Base-by-base conservation (phyloP, 176 grass and related monocot genomes). In the Alloteropsis semialata region DNA sequence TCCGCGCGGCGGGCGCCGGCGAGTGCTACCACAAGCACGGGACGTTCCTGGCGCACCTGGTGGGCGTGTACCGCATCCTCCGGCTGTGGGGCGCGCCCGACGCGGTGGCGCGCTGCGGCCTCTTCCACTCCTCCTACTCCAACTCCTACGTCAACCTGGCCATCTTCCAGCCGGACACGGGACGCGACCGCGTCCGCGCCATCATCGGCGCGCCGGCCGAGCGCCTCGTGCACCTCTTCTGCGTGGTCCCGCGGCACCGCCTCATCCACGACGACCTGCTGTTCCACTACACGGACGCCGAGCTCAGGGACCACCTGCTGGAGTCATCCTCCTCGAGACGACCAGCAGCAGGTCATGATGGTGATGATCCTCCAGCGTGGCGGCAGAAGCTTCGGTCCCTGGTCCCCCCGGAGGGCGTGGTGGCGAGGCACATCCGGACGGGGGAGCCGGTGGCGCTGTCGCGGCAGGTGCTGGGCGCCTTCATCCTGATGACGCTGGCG, bases 11-110 rank as follows among this genome's bases (percentile, higher is more conserved):
- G 0, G 92, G 95, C 46, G 92, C 90, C 56, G 90, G 84, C 55
- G 90, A 97, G 92, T 97, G 95, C 90, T 97, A 79, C 81, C 95
- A 97, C 95, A 97, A 97, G 90, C 92, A 97, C 86, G 87, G 88
- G 81, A 94, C 95, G 16, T 97, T 97, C 88, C 88, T 97, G 63
- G 78, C 81, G 18, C 95, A 97, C 74, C 95, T 94, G 36, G 15
- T 88, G 42, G 88, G 89, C 37, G 69, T 88, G n/a, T 61, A 97
- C 82, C 89, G 89, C 57, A 82, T 94, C 68, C 91, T 97, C 21
- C 89, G 80, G 37, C 78, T 97, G 12, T 97, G 95, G 95, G 36
- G 36, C 28, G 36, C 61, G 3, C 88, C 95, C 39, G 88, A 85
- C 51, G 74, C 86, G 49, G 88, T 97, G 1, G 78, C 90, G 0